phyloP scores from a whole-genome alignment of 148 eudicot genomes.

The Beta vulgaris region DNA sequence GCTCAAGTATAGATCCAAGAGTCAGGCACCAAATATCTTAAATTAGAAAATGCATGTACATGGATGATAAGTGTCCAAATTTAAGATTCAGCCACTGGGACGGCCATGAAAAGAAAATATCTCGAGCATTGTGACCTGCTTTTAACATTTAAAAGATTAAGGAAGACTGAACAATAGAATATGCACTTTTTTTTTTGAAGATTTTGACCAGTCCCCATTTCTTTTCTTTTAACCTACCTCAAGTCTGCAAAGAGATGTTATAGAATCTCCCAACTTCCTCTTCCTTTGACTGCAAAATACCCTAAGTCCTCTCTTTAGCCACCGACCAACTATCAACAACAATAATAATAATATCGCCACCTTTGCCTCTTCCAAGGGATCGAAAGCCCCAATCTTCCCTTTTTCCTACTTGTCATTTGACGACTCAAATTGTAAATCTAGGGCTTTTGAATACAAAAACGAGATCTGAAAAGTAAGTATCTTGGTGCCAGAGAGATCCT shows the following conservation, averaged over 20 bases:
- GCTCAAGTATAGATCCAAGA: background rate
- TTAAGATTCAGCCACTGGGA: too few species aligned
- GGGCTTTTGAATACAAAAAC: background rate
- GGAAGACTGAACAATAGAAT: too few species aligned
- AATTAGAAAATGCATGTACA: too few species aligned
- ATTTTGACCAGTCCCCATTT: too few species aligned
- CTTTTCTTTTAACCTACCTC: background rate
- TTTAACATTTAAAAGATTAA: too few species aligned
- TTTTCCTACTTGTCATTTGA: background rate
- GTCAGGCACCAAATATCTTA: background rate
- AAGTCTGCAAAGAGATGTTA: background rate
- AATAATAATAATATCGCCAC: too few species aligned
- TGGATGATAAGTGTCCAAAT: too few species aligned
- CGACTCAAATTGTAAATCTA: too few species aligned
- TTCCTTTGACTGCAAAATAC: background rate
- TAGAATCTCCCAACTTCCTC: background rate
- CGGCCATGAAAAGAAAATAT: too few species aligned
- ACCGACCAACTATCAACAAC: background rate
- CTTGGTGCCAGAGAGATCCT: background rate
- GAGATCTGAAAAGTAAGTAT: background rate
- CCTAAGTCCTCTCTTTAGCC: background rate
- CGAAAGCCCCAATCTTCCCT: background rate
- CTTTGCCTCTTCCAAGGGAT: background rate
- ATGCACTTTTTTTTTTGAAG: too few species aligned
- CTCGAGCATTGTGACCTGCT: too few species aligned